These are phyloP conservation scores for Yamadazyma friedrichii DNA, from an alignment of 1,139 yeast genomes.

Conservation along the genomic window DNA sequence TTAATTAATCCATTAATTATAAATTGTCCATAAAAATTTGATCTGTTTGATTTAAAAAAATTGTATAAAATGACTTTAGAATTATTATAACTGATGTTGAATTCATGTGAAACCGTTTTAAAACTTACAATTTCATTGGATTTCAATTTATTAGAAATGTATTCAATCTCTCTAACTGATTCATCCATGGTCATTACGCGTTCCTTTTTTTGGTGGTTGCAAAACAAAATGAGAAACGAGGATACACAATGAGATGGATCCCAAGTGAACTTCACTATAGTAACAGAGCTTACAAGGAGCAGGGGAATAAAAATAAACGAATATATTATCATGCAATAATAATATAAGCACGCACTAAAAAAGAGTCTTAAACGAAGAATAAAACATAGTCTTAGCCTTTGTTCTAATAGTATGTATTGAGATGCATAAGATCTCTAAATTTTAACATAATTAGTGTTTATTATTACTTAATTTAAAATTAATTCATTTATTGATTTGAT, in stretches of 20 bases:
- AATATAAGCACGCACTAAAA: no score
- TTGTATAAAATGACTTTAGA: constrained; percentile 32
- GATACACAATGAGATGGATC: no score
- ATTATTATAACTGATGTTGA: constrained; percentile 7
- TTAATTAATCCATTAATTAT: constrained; percentile 28
- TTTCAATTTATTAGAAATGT: constrained; percentile 25
- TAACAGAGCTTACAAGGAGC: background rate
- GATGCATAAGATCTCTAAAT: no score
- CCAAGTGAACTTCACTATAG: background rate
- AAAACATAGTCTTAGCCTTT: no score
- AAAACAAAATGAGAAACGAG: background rate
- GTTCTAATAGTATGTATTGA: no score
- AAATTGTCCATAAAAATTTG: constrained; percentile 33
- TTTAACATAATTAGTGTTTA: no score
- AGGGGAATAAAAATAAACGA: no score
- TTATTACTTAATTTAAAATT: no score
- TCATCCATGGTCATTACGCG: constrained; percentile 37
- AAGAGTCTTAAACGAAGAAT: no score
- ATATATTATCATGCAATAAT: no score
- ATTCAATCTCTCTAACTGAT: constrained; percentile 27
- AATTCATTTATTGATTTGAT: no score
- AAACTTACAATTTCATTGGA: constrained; percentile 12
- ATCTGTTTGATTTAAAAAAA: constrained; percentile 31
- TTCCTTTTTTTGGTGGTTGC: background rate
- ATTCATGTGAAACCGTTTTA: constrained; percentile 9